Percentiles rank a stretch among this genome's conserved stretches.
Evolutionary conservation across 2,329 filamentous ascomycete species (phyloP).

Genomic region (Colletotrichum scovillei): DNA sequence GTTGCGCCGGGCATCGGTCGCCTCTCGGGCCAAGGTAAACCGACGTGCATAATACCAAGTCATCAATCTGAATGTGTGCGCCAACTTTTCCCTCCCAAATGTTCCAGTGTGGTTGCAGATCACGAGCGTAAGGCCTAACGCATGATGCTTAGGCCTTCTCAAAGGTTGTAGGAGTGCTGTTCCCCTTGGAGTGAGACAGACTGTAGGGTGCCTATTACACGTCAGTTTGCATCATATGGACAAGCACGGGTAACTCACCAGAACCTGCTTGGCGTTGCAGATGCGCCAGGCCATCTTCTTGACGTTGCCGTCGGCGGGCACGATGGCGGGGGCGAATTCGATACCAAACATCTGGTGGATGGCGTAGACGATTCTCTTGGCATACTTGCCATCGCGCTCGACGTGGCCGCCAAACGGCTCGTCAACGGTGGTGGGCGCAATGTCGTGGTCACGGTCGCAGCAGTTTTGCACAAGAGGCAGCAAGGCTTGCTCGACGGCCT

Average conservation of each 20-base stretch:
- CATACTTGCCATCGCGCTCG: slow-evolving; percentile 89
- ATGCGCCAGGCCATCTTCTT: slow-evolving; percentile 93
- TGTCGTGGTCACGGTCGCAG: slow-evolving; percentile 90
- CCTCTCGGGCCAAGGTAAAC: slow-evolving; percentile 18
- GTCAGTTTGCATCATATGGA: slow-evolving; percentile 22
- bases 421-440: slow-evolving; percentile 82
- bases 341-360: slow-evolving; percentile 98
- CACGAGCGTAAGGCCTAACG: not conserved
- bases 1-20: slow-evolving; percentile 3
- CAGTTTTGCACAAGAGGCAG: slow-evolving; percentile 91
- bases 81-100: not conserved
- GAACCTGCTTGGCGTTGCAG: slow-evolving; percentile 93
- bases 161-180: slow-evolving; percentile 59
- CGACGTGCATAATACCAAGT: slow-evolving; percentile 1
- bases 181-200: slow-evolving; percentile 74
- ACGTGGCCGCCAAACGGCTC: slow-evolving; percentile 88
- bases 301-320: slow-evolving; percentile 91
- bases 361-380: slow-evolving; percentile 90
- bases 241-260: slow-evolving; percentile 70
- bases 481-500: slow-evolving; percentile 79
- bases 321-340: slow-evolving; percentile 92
- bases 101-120: not conserved
- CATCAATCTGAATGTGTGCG: slow-evolving; percentile 1
- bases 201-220: slow-evolving; percentile 73
- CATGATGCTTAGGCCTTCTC: slow-evolving; percentile 19